These are phyloP conservation scores for Erodium trifolium DNA, from an alignment of 441 rosid species.

Conservation along the genomic window DNA sequence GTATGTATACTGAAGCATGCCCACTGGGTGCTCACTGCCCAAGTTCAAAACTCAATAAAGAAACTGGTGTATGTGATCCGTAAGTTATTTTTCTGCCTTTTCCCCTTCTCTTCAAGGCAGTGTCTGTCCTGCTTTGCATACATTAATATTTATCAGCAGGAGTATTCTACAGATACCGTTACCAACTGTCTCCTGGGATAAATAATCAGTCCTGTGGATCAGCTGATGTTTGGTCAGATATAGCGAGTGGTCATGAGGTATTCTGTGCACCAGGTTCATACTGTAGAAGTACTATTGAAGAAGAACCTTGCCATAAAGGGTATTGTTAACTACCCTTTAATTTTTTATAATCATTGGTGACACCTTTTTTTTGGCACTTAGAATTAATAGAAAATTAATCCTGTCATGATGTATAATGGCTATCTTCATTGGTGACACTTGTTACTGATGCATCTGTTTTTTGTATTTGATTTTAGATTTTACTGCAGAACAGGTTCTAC, in stretches of 20 bases:
- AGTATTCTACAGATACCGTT: constrained; percentile 52
- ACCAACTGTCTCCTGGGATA: constrained; percentile 63
- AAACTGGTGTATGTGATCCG: constrained; percentile 60
- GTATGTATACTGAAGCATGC: constrained; percentile 34
- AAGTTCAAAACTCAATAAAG: constrained; percentile 42
- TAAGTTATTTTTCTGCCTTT: constrained; percentile 29
- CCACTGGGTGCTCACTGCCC: constrained; percentile 62
- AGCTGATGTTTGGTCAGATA: constrained; percentile 85
- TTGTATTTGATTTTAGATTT: constrained; percentile 47
- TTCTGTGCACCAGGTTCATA: constrained; percentile 82
- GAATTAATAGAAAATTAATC: not conserved
- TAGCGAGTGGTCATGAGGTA: constrained; percentile 44
- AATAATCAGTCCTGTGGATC: constrained; percentile 89
- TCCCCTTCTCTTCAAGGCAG: not conserved
- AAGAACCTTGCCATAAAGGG: constrained; percentile 66
- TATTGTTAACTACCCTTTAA: constrained; percentile 24
- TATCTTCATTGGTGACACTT: constrained; percentile 2
- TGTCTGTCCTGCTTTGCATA: not conserved
- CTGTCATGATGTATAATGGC: not conserved
- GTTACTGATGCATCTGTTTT: constrained; percentile 17
- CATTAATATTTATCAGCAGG: not conserved
- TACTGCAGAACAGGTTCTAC: constrained; percentile 87
- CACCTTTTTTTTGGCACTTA: too few species aligned
- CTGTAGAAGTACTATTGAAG: constrained; percentile 57
- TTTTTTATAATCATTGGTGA: too few species aligned